Evolutionary conservation across 1,139 yeast species (phyloP), one percentile per base, ranked within the genome.

Genomic region (Scheffersomyces parashehatae): DNA sequence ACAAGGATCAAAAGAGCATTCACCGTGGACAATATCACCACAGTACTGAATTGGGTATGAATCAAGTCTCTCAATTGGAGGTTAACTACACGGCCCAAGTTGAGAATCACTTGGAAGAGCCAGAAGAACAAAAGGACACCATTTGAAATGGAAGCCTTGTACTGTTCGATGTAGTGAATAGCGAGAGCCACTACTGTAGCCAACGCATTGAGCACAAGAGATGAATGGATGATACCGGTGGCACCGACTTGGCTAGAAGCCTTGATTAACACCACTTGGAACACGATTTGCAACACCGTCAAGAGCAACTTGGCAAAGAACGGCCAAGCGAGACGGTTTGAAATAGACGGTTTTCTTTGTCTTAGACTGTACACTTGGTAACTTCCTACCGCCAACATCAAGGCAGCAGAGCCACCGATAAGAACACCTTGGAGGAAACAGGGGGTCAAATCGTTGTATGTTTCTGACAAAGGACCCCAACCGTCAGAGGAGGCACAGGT

Each of bases 371-470:
- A 46, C 5, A 83, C 56, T 50, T 79, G 82, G 45, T 60, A 59
- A 1, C 62, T 13, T 1, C 95, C 95, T 36, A 77, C 66, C 0
- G 80, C 35, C 3, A 90, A 56, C 66, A 86, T 70, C 33, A 81
- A 65, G 9, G 77, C 15, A 3, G 85, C 80, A 1, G 83, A 65
- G 1, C 73, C 41, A 31, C 81, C 78, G 48, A 80, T 68, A 7
- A 88, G 60, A 0, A 77, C 68, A 31, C 96, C 97, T 54, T 86
- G 88, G 35, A 85, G 71, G 57, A 91, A 84, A 58, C 98, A 91
- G 2, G 93, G 87, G 0, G 97, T 82, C 45, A 89, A 76, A 56
- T 86, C 95, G 39, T 80, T 80, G 54, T 81, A 80, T 6, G 53
- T 42, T 35, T 73, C 42, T 75, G 86, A 69, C 8, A 87, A 63